Base-by-base conservation (phyloP, 2,329 filamentous ascomycete genomes). In the Dichotomopilus funicola region DNA sequence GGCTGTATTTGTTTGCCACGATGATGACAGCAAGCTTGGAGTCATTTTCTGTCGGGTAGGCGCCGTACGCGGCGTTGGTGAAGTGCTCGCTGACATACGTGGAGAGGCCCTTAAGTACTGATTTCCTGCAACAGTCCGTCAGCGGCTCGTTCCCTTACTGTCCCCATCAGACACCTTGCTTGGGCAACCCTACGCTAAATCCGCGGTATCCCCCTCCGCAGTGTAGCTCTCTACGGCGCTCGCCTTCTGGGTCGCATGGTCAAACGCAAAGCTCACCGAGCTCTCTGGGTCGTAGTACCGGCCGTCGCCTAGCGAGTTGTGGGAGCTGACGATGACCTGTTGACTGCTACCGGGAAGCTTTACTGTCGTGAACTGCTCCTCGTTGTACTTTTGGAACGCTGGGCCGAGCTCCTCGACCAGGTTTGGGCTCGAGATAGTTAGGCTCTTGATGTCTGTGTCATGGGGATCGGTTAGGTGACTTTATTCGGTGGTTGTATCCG, bases 1-100 rank as follows among this genome's bases (percentile, higher is more conserved):
- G 94, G 66, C 89, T 95, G 77, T 97, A 97, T 73, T 96, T 96
- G 78, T 94, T 96, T 55, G 91, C 89, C 49, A 96, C 91, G 50
- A 96, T 83, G 53, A 95, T 73, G 61, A 96, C 78, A 48, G 91
- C 89, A 58, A 97, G 73, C 64, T 85, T 83, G 34, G 82, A 81
- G 70, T 92, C 88, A 61, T 86, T 78, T 64, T 89, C 82, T 63
- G 83, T 85, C 9, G 92, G 89, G 70, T 89, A 96, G 49, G 89
- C 89, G 62, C 91, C 90, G 63, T 87, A 87, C 10, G 88, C 84
- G 52, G 86, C 87, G 65, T 83, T 87, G 8, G 89, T 85, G 70
- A 91, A 99, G 75, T 99, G 94, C 71, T 99, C 94, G 62, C 82
- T 78, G 54, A 90, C 85, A 68, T 97, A 92, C 38, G 80, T 73